Percentiles rank a stretch among this genome's conserved stretches.
Conservation (phyloP, 2,329 filamentous ascomycete species). For the Phyllosticta paracitricarpa region DNA sequence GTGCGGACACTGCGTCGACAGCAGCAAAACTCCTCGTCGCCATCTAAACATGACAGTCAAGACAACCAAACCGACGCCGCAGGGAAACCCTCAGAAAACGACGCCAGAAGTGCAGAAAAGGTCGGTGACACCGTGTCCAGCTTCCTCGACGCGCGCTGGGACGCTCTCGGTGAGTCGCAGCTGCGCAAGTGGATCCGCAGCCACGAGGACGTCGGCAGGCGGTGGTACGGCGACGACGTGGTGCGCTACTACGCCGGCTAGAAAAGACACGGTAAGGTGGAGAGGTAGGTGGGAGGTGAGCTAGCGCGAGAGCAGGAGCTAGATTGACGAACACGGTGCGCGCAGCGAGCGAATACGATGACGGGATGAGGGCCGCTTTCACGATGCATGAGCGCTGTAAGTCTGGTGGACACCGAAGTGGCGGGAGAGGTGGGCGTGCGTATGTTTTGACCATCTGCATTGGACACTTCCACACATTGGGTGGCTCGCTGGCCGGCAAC, state of each 20-base stretch:
- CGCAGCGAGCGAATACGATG: too few relatives aligned
- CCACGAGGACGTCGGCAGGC: constrained; percentile 24
- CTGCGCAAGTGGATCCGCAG: constrained; percentile 27
- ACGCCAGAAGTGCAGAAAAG: background rate
- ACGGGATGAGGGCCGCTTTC: too few relatives aligned
- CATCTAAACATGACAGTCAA: too few relatives aligned
- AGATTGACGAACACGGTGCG: too few relatives aligned
- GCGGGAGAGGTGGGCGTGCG: too few relatives aligned
- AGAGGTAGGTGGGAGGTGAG: too few relatives aligned
- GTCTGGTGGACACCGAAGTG: too few relatives aligned
- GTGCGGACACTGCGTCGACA: constrained; percentile 15
- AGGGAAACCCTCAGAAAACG: background rate
- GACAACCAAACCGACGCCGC: background rate
- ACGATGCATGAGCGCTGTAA: too few relatives aligned
- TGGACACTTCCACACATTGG: too few relatives aligned
- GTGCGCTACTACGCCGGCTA: constrained; percentile 1
- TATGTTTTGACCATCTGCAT: too few relatives aligned
- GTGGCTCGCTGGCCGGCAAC: too few relatives aligned
- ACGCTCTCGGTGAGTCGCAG: constrained; percentile 29
- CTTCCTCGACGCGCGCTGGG: constrained; percentile 24
- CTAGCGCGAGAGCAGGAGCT: too few relatives aligned
- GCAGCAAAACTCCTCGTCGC: background rate
- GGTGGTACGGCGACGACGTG: constrained; percentile 24
- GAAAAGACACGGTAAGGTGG: background rate
- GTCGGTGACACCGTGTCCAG: constrained; percentile 9